Evolutionary conservation across 768 basidiomycete species (phyloP), one percentile per base, ranked within the genome.

Genomic region (Boletus sensibilis): DNA sequence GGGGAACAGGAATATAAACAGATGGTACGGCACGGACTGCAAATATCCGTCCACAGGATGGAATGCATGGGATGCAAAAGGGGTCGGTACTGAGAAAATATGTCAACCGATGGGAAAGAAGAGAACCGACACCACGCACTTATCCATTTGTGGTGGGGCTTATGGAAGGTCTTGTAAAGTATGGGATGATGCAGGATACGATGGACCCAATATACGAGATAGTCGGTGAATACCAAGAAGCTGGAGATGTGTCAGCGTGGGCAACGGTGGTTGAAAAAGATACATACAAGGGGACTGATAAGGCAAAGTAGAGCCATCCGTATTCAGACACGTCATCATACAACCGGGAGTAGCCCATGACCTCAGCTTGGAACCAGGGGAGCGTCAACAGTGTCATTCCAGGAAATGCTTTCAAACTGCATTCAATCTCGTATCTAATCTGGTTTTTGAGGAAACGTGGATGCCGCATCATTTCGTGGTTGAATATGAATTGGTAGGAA

Each of bases 91-190:
- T 97, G 54, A 66, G 1, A 20, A 47, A 44, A 16, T 9, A 33
- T 14, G 62, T 69, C 20, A 63, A 10, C n/a, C 29, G 20, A 13
- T 16, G 39, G 7, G 52, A 58, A 37, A 18, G 9, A n/a, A 43
- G 25, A 46, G 21, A 41, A 18, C 14, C 11, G 25, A 25, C 2
- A 4, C 0, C 13, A 52, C 94, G 53, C 72, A 96, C 94, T 85
- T 60, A 98, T 78, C 97, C 97, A 99, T 74, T 92, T 95, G 81
- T 99, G 97, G 71, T 99, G 97, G 1, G 96, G 94, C 73, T 99
- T 99, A 74, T 99, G 97, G 44, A 99, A 65, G 54, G 79, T 75
- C 71, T 96, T 98, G 80, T 99, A 99, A 55, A 97, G 63, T 38
- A 79, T 52, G 2, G 96, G 96, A 56, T 88, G 76, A 69, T 99